Evolutionary conservation across 345 rosid genomes (phyloP), one percentile per base, ranked within the genome.

Genomic region (Ailanthus altissimus): DNA sequence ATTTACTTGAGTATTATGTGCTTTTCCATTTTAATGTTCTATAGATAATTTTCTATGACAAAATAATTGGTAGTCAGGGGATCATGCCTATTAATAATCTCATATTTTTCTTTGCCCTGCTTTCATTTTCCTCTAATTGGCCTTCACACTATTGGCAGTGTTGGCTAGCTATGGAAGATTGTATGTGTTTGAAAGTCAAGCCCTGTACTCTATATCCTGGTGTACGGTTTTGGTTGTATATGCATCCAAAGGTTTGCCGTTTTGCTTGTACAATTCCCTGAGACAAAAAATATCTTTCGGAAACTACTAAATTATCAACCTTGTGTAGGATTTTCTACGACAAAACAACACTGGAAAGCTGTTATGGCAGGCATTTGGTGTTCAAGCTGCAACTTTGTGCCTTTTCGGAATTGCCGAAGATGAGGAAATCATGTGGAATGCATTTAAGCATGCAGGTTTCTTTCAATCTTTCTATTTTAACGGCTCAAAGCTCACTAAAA

Each of bases 261-360:
- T 16, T 62, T 51, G 38, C 49, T 32, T 11, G 0, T 12, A 57
- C 20, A 25, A 47, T 45, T 32, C 67, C 40, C 21, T 42, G 63
- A 71, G 75, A 25, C 40, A 25, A 40, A 21, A 64, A 20, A 23
- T 61, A 28, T 25, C 20, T 23, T 70, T 23, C 11, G 70, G 62
- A 67, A 57, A 53, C 77, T 72, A 23, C 60, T 51, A 50, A 42
- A 56, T 21, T 54, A 74, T 36, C 54, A 45, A 65, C 62, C 70
- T 73, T 76, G 75, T 78, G 47, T 89, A 92, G 97, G 99, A 96
- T 84, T 96, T 93, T 78, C 80, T 92, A 70, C 84, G 98, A 46
- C 99, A 93, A 84, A 93, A 96, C 95, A 93, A 94, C 86, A 92
- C 99, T 8, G 98, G 98, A 54, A 96, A 96, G 86, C 77, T 96